Evolutionary conservation across 2,329 filamentous ascomycete genomes (phyloP).

Genomic region (Ophiobolus disseminans): DNA sequence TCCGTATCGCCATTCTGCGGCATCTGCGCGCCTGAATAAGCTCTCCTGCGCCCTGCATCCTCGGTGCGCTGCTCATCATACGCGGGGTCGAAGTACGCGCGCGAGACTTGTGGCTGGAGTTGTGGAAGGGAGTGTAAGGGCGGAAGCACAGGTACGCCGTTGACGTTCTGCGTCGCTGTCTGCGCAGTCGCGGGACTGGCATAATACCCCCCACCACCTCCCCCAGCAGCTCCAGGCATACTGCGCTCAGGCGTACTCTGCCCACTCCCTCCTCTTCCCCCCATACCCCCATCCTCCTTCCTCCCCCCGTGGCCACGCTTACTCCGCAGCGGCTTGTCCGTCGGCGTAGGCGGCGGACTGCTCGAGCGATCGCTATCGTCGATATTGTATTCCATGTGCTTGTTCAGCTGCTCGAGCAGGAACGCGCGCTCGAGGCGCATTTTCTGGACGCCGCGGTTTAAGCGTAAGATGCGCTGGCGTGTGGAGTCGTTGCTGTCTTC

Average conservation of each 20-base stretch:
- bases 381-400: conserved; percentile 56
- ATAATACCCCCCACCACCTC: conserved; percentile 1
- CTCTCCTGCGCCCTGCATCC: conserved; percentile 26
- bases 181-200: conserved; percentile 15
- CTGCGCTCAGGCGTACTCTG: neutral
- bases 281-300: no score
- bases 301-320: conserved; percentile 68
- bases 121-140: conserved; percentile 35
- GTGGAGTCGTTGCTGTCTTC: conserved; percentile 89
- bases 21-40: conserved; percentile 39
- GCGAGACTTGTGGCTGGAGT: conserved; percentile 28
- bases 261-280: neutral
- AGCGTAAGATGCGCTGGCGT: conserved; percentile 76
- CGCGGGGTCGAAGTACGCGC: conserved; percentile 40
- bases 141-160: conserved; percentile 35
- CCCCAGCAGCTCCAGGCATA: neutral
- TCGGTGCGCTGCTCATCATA: conserved; percentile 42
- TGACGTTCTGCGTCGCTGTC: conserved; percentile 38
- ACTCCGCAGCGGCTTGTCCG: conserved; percentile 77
- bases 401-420: conserved; percentile 57
- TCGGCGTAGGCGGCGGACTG: conserved; percentile 79
- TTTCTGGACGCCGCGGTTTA: conserved; percentile 88
- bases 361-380: conserved; percentile 77
- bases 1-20: conserved; percentile 50
- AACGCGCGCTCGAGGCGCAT: conserved; percentile 82